Percentiles rank a stretch among this genome's conserved stretches.
Evolutionary conservation across 1,139 yeast genomes (phyloP).

Genomic region (Sugiyamaella xylanicola): DNA sequence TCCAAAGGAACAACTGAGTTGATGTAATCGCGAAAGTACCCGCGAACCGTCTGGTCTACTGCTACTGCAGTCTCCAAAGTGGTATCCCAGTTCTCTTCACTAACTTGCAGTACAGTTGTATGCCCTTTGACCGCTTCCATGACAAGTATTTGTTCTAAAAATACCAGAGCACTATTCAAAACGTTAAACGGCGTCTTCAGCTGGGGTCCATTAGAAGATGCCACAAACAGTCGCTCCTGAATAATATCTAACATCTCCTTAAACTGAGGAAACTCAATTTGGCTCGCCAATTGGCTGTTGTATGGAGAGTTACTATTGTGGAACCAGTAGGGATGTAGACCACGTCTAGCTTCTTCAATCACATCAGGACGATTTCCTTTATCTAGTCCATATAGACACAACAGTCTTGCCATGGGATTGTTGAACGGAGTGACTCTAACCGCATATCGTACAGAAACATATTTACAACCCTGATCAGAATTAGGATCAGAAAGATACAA

Average conservation of each 20-base stretch:
- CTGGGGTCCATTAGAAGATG: constrained; percentile 13
- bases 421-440: constrained; percentile 67
- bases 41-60: constrained; percentile 57
- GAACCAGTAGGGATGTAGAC: constrained; percentile 79
- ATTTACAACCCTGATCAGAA: constrained; percentile 51
- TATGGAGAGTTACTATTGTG: constrained; percentile 37
- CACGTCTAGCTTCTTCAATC: constrained; percentile 78
- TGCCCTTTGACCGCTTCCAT: constrained; percentile 61
- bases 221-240: constrained; percentile 10
- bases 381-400: constrained; percentile 68
- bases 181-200: constrained; percentile 28
- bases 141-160: constrained; percentile 54
- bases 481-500: constrained; percentile 43
- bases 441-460: constrained; percentile 64
- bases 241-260: constrained; percentile 29
- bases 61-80: constrained; percentile 74
- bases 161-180: constrained; percentile 41
- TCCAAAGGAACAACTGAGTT: constrained; percentile 5
- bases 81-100: constrained; percentile 68
- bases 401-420: constrained; percentile 67
- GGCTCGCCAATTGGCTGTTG: constrained; percentile 17
- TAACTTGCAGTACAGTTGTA: constrained; percentile 61
- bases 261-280: constrained; percentile 40
- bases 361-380: constrained; percentile 64
- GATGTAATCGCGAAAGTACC: constrained; percentile 41